Evolutionary conservation across 1,284 basidiomycete species (phyloP), one percentile per base, ranked within the genome.

Genomic region (Ganoderma multipileum): DNA sequence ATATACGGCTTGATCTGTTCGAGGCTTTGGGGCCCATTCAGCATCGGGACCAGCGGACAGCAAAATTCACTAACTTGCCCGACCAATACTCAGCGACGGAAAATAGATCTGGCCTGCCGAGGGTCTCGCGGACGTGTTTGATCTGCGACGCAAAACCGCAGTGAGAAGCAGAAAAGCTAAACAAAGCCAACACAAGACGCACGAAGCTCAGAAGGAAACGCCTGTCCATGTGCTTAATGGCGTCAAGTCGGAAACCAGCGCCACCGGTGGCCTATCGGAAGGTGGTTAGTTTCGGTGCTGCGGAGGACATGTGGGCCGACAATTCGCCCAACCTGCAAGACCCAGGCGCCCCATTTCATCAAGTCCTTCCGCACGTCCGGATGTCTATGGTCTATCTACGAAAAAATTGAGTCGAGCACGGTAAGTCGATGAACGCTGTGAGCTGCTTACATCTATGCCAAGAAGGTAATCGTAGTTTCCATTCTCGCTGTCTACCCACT

Each of bases 381-480:
- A 79, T 98, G 94, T 20, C 90, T 84, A 80, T 96, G 92, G 79
- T 98, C 93, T 73, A 97, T 91, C 93, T 94, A 68, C 18, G 57
- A 3, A 67, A 38, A 54, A 38, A n/a, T n/a, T 30, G 5, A 8
- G 59, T n/a, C 28, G 12, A 28, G 33, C 61, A 39, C 47, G n/a
- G 3, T 28, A 11, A 14, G 28, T 18, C 44, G 26, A 50, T 12
- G 16, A 63, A 16, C 33, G 14, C 8, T 16, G 6, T 16, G 42
- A 11, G n/a, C 50, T 12, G 81, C 85, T 69, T 70, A 92, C 91
- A 79, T 93, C 88, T 39, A 83, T 76, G 47, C 92, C 92, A 12
- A 94, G 87, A 54, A 97, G 84, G 83, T 93, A 94, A 74, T 94
- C 92, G 76, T 92, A 94, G 74, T 94, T 94, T 63, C 91, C 93